Conservation (phyloP, 352 stramenopile species). For the Pythium coloratum region DNA sequence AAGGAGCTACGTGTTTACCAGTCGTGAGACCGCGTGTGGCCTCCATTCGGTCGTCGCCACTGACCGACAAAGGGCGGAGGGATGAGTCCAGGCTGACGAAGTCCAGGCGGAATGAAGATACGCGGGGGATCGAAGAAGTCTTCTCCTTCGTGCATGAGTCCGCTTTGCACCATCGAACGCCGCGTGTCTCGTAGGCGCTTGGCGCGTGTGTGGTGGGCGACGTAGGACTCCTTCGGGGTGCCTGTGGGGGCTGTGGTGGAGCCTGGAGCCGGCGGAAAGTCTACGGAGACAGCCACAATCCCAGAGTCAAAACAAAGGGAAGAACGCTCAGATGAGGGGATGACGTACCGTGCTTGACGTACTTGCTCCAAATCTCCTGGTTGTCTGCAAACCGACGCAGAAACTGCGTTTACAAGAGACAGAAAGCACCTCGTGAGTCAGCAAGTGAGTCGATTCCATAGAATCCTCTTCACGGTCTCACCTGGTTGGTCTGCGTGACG, state of each 20-base stretch:
- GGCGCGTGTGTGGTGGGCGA: neutral
- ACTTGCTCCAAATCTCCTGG: constrained; percentile 20
- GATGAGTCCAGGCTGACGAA: constrained; percentile 6
- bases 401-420: constrained; percentile 8
- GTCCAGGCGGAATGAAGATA: constrained; percentile 1
- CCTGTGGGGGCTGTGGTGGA: neutral
- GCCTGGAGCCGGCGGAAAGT: neutral
- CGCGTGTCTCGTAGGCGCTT: neutral
- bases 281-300: neutral
- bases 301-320: too few relatives aligned
- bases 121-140: neutral
- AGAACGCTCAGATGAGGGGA: neutral
- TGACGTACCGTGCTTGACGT: constrained; percentile 11
- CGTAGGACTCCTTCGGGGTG: neutral
- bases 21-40: neutral
- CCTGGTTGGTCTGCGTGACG: constrained; percentile 28
- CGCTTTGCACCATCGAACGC: neutral
- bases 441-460: too few relatives aligned
- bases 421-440: neutral
- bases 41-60: constrained; percentile 1
- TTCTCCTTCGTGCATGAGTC: neutral
- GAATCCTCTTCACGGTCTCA: neutral
- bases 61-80: constrained; percentile 6
- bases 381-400: constrained; percentile 23
- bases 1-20: neutral